phyloP scores from a whole-genome alignment of 192 early-diverging fungal genomes.

The Coemansia sp. region DNA sequence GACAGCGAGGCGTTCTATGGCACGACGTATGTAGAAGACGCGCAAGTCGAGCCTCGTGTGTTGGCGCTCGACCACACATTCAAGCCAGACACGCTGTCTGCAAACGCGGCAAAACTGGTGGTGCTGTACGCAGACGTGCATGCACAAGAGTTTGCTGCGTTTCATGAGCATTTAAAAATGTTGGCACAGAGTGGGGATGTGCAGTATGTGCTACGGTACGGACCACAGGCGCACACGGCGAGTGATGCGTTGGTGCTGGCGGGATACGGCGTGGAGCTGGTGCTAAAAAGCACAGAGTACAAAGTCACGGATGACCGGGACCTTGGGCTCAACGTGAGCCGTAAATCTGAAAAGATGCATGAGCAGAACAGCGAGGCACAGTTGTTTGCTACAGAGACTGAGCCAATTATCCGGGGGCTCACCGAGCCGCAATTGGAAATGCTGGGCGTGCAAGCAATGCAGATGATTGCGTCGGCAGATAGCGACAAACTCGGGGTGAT shows the following conservation, averaged over 20 bases:
- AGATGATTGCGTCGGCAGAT: slow-evolving; percentile 64
- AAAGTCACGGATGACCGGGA: slow-evolving; percentile 92
- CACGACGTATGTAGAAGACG: slow-evolving; percentile 32
- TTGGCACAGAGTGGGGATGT: slow-evolving; percentile 54
- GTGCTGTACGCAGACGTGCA: slow-evolving; percentile 79
- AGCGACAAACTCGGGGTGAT: slow-evolving; percentile 67
- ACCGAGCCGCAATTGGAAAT: slow-evolving; percentile 50
- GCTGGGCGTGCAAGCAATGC: slow-evolving; percentile 70
- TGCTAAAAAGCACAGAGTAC: slow-evolving; percentile 96
- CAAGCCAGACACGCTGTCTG: neutral
- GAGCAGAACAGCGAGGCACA: slow-evolving; percentile 60
- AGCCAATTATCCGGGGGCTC: slow-evolving; percentile 83
- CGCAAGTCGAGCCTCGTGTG: slow-evolving; percentile 27
- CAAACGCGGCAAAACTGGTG: slow-evolving; percentile 16
- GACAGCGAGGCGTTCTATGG: slow-evolving; percentile 45
- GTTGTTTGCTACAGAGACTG: slow-evolving; percentile 85
- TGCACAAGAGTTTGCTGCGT: slow-evolving; percentile 56
- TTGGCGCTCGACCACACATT: slow-evolving; percentile 68
- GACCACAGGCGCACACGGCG: slow-evolving; percentile 29
- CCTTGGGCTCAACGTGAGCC: slow-evolving; percentile 26
- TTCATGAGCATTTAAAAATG: slow-evolving; percentile 58
- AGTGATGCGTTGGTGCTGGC: slow-evolving; percentile 55
- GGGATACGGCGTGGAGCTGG: slow-evolving; percentile 93
- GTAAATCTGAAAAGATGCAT: neutral
- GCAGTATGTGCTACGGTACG: slow-evolving; percentile 74